phyloP scores from a whole-genome alignment of 352 stramenopile genomes.

The Phytophthora quininea region DNA sequence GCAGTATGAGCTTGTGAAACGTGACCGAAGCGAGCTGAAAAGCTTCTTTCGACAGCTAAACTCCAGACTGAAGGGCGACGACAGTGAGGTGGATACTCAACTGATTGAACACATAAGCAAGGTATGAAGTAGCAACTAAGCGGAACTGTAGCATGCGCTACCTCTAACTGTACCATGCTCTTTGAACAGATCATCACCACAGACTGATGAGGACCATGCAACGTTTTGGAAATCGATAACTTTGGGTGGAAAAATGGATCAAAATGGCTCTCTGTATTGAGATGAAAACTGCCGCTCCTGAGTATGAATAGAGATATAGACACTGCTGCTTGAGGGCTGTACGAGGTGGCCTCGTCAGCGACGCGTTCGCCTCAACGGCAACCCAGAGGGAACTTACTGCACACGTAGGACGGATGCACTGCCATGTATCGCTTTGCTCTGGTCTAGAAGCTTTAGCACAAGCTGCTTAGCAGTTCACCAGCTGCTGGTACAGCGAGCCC shows the following conservation, averaged over 20 bases:
- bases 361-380: constrained; percentile 8
- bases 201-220: neutral
- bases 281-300: constrained; percentile 21
- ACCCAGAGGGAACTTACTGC: neutral
- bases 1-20: constrained; percentile 44
- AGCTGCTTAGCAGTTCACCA: constrained; percentile 32
- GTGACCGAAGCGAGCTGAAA: constrained; percentile 46
- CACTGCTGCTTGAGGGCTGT: constrained; percentile 24
- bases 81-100: constrained; percentile 20
- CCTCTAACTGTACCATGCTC: no score
- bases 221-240: neutral
- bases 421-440: neutral
- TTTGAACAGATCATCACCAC: no score
- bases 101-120: constrained; percentile 35
- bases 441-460: constrained; percentile 4
- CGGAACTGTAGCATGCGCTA: no score
- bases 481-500: constrained; percentile 37
- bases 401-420: constrained; percentile 15
- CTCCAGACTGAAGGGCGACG: constrained; percentile 23
- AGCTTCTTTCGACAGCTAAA: constrained; percentile 46
- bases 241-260: constrained; percentile 10
- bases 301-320: constrained; percentile 31
- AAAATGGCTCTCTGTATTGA: constrained; percentile 38
- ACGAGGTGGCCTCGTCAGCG: constrained; percentile 14
- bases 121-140: constrained; percentile 15